These are phyloP conservation scores for Monosporascus cannonballus DNA, from an alignment of 2,329 filamentous ascomycete genomes.

Conservation along the genomic window DNA sequence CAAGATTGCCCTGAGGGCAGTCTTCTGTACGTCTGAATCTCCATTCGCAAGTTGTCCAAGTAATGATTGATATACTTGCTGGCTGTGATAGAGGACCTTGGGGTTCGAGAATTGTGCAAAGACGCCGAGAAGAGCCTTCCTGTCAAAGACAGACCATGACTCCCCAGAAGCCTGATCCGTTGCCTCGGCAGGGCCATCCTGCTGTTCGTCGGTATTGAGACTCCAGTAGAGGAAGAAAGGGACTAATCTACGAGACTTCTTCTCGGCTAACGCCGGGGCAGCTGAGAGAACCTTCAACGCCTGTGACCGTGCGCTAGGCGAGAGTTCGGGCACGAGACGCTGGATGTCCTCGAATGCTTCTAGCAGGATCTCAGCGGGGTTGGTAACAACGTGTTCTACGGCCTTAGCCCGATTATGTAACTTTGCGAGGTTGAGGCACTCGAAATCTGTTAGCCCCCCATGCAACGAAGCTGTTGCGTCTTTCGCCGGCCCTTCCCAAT, in stretches of 20 bases:
- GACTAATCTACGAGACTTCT: constrained; percentile 74
- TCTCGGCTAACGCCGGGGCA: constrained; percentile 75
- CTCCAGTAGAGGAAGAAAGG: constrained; percentile 83
- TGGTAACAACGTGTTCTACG: constrained; percentile 46
- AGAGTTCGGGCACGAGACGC: constrained; percentile 41
- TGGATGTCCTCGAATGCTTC: constrained; percentile 61
- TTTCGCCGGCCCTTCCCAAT: constrained; percentile 41
- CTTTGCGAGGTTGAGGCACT: constrained; percentile 69
- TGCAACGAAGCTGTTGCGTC: constrained; percentile 27
- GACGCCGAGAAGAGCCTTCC: constrained; percentile 74
- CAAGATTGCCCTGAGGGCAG: constrained; percentile 75
- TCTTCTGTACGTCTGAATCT: constrained; percentile 82
- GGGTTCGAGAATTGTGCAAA: constrained; percentile 86
- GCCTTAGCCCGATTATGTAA: constrained; percentile 47
- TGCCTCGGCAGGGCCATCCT: constrained; percentile 21
- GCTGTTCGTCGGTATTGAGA: constrained; percentile 43
- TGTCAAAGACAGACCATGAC: constrained; percentile 70
- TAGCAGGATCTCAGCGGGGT: constrained; percentile 53
- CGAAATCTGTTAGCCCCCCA: constrained; percentile 62
- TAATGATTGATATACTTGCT: constrained; percentile 70
- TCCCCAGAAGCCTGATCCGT: constrained; percentile 16
- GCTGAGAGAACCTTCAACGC: constrained; percentile 73
- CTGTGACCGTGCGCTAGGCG: constrained; percentile 61
- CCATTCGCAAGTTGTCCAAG: constrained; percentile 77
- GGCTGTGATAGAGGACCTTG: constrained; percentile 70